Conservation (phyloP, 495 filamentous ascomycete genomes). For the Penicillium odoratum region DNA sequence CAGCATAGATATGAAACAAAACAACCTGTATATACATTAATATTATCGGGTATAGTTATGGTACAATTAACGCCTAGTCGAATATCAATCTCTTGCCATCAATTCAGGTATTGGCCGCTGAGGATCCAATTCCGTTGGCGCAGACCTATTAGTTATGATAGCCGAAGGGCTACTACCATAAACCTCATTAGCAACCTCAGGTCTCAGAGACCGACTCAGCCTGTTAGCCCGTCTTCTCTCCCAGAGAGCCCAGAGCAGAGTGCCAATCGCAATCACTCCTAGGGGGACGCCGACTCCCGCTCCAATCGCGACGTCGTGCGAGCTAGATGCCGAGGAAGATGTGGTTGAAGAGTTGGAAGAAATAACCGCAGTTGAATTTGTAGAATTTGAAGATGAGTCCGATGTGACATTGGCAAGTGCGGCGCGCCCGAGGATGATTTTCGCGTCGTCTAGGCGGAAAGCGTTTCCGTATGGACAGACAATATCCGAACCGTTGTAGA, state of each 20-base stretch:
- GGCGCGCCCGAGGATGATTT: constrained; percentile 20
- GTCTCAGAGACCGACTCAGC: constrained; percentile 8
- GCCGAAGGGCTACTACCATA: background rate
- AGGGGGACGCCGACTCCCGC: constrained; percentile 30
- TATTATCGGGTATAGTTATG: background rate
- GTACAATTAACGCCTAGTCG: background rate
- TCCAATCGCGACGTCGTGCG: constrained; percentile 26
- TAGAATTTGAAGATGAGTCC: constrained; percentile 2
- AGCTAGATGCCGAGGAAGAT: constrained; percentile 2
- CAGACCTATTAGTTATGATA: constrained; percentile 4
- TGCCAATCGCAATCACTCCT: constrained; percentile 33
- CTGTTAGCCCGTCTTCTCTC: constrained; percentile 23
- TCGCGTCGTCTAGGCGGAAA: constrained; percentile 23
- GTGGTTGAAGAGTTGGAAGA: constrained; percentile 30
- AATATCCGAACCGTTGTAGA: constrained; percentile 13
- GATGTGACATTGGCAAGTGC: constrained; percentile 23
- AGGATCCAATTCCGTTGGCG: constrained; percentile 14
- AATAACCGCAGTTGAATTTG: constrained; percentile 23
- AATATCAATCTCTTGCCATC: constrained; percentile 13
- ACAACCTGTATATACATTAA: background rate
- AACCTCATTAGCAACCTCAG: background rate
- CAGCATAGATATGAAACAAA: background rate
- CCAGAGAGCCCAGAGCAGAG: constrained; percentile 28
- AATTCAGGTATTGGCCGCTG: constrained; percentile 10
- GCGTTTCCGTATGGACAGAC: constrained; percentile 21